These are phyloP conservation scores for Pseudopithomyces chartarum DNA, from an alignment of 2,329 filamentous ascomycete genomes.

Conservation along the genomic window DNA sequence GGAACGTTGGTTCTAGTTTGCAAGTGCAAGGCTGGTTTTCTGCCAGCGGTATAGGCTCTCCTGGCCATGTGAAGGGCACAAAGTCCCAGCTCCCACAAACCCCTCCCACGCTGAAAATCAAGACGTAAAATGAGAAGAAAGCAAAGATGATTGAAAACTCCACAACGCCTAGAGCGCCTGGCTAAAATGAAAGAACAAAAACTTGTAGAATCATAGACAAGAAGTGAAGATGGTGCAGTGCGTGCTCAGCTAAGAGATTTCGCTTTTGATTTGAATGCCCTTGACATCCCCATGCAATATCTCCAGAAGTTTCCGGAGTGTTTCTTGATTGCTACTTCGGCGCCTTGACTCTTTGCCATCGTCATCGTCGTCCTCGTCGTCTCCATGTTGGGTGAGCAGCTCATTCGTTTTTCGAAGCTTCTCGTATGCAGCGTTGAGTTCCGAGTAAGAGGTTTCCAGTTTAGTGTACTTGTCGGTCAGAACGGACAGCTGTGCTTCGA, in stretches of 20 bases:
- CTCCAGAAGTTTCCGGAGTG: slow-evolving; percentile 43
- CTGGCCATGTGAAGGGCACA: slow-evolving; percentile 8
- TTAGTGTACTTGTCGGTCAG: slow-evolving; percentile 61
- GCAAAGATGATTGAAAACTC: slow-evolving; percentile 5
- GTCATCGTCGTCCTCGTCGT: slow-evolving; percentile 36
- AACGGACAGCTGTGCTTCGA: slow-evolving; percentile 61
- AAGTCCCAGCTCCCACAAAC: slow-evolving; percentile 11
- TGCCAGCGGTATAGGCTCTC: not conserved
- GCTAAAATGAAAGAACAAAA: slow-evolving; percentile 18
- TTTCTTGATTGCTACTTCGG: slow-evolving; percentile 40
- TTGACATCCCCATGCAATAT: slow-evolving; percentile 47
- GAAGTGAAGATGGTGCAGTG: slow-evolving; percentile 13
- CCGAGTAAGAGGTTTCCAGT: slow-evolving; percentile 59
- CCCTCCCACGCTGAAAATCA: slow-evolving; percentile 11
- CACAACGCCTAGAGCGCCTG: slow-evolving; percentile 16
- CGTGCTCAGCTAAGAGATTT: slow-evolving; percentile 12
- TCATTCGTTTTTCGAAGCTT: slow-evolving; percentile 48
- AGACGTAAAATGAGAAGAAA: not conserved
- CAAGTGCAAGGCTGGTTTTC: not conserved
- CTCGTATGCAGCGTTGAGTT: slow-evolving; percentile 46
- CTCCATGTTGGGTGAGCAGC: slow-evolving; percentile 42
- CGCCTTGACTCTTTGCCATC: slow-evolving; percentile 24
- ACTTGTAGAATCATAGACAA: slow-evolving; percentile 13
- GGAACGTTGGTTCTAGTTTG: slow-evolving; percentile 9
- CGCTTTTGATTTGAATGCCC: slow-evolving; percentile 28